Percentiles rank a stretch among this genome's conserved stretches.
Evolutionary conservation across 495 filamentous ascomycete genomes (phyloP).

Genomic region (Penicillium argentinense): DNA sequence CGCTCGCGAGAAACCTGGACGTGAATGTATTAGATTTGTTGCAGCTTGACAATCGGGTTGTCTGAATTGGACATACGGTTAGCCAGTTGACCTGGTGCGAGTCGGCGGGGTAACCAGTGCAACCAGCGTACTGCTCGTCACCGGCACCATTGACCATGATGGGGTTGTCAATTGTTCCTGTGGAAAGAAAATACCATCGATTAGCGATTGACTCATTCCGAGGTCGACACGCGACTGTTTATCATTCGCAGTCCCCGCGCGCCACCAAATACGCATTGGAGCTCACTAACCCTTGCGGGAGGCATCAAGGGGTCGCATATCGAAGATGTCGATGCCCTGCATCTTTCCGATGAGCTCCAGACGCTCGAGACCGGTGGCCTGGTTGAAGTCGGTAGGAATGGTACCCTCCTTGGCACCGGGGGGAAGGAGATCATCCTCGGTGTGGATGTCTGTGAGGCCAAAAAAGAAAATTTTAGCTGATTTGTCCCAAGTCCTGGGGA

Average conservation of each 20-base stretch:
- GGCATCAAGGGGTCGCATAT: slow-evolving; percentile 94
- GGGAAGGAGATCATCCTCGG: slow-evolving; percentile 73
- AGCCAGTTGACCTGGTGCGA: slow-evolving; percentile 90
- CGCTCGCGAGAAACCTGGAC: slow-evolving; percentile 80
- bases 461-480: slow-evolving; percentile 6
- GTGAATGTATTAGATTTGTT: background rate
- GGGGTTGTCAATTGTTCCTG: slow-evolving; percentile 87
- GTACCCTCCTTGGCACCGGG: slow-evolving; percentile 80
- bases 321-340: slow-evolving; percentile 96
- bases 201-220: slow-evolving; percentile 7
- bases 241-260: background rate
- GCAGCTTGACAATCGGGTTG: background rate
- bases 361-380: slow-evolving; percentile 95
- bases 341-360: slow-evolving; percentile 99
- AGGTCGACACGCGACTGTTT: background rate
- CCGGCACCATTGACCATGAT: slow-evolving; percentile 86
- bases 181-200: slow-evolving; percentile 3
- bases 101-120: slow-evolving; percentile 91
- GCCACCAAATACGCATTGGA: background rate
- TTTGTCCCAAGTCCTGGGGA: background rate
- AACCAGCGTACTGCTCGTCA: slow-evolving; percentile 95
- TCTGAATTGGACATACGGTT: slow-evolving; percentile 57
- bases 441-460: slow-evolving; percentile 71
- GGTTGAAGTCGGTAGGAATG: slow-evolving; percentile 89
- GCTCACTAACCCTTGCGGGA: slow-evolving; percentile 70